Percentiles rank a stretch among this genome's conserved stretches.
Conservation (phyloP, 495 filamentous ascomycete species). For the Diplogelasinospora grovesii region DNA sequence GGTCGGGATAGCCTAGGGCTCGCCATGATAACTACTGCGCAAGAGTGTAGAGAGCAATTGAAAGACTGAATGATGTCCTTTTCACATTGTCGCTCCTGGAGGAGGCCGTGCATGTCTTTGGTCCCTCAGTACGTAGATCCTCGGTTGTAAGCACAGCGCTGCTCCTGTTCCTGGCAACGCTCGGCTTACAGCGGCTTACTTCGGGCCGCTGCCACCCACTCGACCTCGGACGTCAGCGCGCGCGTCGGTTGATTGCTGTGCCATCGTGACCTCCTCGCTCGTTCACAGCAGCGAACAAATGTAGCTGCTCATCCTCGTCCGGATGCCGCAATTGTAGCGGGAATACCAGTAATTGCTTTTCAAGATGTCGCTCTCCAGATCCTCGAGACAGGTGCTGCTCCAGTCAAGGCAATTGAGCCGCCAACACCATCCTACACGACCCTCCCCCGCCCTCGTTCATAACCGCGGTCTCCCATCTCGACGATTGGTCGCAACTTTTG, state of each 20-base stretch:
- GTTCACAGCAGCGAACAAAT: neutral
- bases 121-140: conserved; percentile 5
- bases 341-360: neutral
- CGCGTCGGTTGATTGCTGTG: neutral
- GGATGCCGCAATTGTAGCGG: conserved; percentile 2
- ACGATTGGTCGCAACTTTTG: conserved; percentile 52
- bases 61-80: too few relatives aligned
- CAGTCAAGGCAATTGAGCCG: conserved; percentile 37
- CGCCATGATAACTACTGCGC: neutral
- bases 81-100: too few relatives aligned
- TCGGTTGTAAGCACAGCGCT: too few relatives aligned
- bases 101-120: conserved; percentile 2
- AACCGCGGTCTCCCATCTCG: conserved; percentile 9
- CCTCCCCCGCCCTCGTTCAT: conserved; percentile 5
- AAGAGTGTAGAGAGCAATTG: neutral
- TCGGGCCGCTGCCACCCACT: conserved; percentile 22
- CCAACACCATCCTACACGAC: conserved; percentile 9
- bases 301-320: neutral
- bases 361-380: conserved; percentile 32
- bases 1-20: conserved; percentile 8
- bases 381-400: conserved; percentile 27
- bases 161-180: too few relatives aligned
- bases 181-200: conserved; percentile 30
- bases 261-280: too few relatives aligned
- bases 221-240: neutral